Conservation (phyloP, 495 filamentous ascomycete species). For the Jackrogersella multiformis region DNA sequence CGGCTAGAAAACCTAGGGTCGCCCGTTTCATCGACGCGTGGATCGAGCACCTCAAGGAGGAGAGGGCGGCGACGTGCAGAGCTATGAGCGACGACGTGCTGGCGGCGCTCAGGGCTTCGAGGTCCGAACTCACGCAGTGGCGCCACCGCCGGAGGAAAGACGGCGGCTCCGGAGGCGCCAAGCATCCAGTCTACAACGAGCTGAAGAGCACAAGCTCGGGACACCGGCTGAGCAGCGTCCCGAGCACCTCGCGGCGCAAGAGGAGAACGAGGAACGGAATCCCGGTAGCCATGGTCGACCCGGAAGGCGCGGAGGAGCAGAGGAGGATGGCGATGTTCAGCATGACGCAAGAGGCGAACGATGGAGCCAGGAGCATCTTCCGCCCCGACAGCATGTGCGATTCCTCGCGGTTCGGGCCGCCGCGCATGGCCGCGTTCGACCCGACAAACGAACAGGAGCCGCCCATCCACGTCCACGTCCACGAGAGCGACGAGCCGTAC, state of each 20-base stretch:
- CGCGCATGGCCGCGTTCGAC: neutral
- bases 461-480: neutral
- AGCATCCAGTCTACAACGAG: constrained; percentile 26
- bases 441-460: neutral
- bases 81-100: constrained; percentile 33
- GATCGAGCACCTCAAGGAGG: constrained; percentile 43
- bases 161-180: neutral
- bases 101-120: constrained; percentile 15
- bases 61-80: constrained; percentile 27
- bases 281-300: constrained; percentile 38
- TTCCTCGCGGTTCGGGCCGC: constrained; percentile 12
- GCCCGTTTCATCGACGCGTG: constrained; percentile 52
- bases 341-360: neutral
- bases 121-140: constrained; percentile 36
- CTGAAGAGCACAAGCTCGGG: constrained; percentile 19
- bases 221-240: constrained; percentile 16
- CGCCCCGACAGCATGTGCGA: constrained; percentile 38
- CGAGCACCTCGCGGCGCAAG: neutral
- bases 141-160: constrained; percentile 22
- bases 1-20: constrained; percentile 40
- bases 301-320: constrained; percentile 32
- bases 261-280: constrained; percentile 42
- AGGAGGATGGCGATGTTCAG: constrained; percentile 24
- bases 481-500: constrained; percentile 2
- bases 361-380: constrained; percentile 27